Conservation (phyloP, 768 basidiomycete genomes). For the Boletus pseudo-olivaceus region DNA sequence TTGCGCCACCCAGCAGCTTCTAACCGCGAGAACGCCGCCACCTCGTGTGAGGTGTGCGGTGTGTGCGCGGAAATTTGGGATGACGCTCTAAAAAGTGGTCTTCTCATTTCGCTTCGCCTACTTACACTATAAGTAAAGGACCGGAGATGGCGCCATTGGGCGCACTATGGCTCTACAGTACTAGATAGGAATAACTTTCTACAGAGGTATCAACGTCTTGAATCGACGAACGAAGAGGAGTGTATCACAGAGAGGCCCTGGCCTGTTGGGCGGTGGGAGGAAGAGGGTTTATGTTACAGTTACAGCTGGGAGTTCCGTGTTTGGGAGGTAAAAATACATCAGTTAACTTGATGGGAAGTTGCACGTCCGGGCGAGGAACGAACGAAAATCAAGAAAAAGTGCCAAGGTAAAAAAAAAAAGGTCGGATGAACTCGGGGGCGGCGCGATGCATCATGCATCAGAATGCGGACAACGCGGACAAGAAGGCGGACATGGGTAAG, state of each 20-base stretch:
- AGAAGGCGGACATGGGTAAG: constrained; percentile 31
- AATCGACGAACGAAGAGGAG: constrained; percentile 13
- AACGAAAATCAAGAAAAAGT: constrained; percentile 1
- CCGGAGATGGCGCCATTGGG: background rate
- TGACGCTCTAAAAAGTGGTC: constrained; percentile 3
- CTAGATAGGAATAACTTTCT: constrained; percentile 34
- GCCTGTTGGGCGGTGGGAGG: background rate
- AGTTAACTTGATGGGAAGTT: constrained; percentile 7
- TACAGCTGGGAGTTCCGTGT: constrained; percentile 19
- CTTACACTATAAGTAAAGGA: background rate
- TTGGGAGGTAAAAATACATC: constrained; percentile 28
- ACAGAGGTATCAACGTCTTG: constrained; percentile 12
- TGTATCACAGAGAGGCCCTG: constrained; percentile 9
- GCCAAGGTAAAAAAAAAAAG: background rate
- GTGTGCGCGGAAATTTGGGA: background rate
- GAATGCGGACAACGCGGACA: constrained; percentile 29
- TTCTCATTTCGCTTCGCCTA: constrained; percentile 17
- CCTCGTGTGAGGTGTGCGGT: constrained; percentile 4
- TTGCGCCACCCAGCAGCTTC: background rate
- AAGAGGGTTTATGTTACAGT: constrained; percentile 19
- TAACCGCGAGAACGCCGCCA: constrained; percentile 5
- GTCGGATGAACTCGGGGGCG: constrained; percentile 7
- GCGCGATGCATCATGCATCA: constrained; percentile 14
- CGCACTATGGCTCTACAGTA: constrained; percentile 10
- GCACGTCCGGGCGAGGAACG: constrained; percentile 1